phyloP scores from a whole-genome alignment of 495 filamentous ascomycete species.

The Aspergillus incahuasiensis region DNA sequence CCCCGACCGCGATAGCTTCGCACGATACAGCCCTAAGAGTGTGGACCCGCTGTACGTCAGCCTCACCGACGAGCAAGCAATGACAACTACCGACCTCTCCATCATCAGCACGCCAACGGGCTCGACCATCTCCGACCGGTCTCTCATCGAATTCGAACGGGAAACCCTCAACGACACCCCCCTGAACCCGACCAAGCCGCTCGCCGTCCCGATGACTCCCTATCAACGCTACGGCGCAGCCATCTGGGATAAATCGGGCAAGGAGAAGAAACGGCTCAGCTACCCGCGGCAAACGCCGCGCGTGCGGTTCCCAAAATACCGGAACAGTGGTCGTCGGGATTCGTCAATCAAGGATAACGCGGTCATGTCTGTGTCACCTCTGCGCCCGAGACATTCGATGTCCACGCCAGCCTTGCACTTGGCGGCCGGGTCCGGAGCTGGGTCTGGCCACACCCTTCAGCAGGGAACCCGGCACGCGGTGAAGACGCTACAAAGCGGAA shows the following conservation, averaged over 20 bases:
- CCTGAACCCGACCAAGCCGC: slow-evolving; percentile 22
- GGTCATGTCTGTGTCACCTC: slow-evolving; percentile 1
- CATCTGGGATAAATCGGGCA: slow-evolving; percentile 34
- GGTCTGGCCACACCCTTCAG: slow-evolving; percentile 14
- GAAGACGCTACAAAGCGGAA: slow-evolving; percentile 28
- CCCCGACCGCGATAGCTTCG: background rate
- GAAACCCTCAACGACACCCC: background rate
- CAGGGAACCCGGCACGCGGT: slow-evolving; percentile 28
- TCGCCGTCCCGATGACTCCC: slow-evolving; percentile 30
- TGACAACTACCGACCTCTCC: slow-evolving; percentile 13
- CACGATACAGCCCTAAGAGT: background rate
- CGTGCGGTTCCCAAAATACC: slow-evolving; percentile 23
- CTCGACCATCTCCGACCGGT: slow-evolving; percentile 10
- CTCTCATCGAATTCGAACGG: background rate
- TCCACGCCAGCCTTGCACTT: slow-evolving; percentile 19
- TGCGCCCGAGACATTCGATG: background rate
- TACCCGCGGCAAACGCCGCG: slow-evolving; percentile 15
- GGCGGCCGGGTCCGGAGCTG: background rate
- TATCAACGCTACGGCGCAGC: slow-evolving; percentile 37
- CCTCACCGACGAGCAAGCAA: slow-evolving; percentile 19
- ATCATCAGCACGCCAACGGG: slow-evolving; percentile 15
- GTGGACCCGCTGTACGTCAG: background rate
- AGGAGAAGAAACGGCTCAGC: slow-evolving; percentile 30
- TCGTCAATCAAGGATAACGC: slow-evolving; percentile 1
- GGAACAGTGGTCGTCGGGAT: background rate